Conservation (phyloP, 805 yeast genomes). For the Ogataea corticis region DNA sequence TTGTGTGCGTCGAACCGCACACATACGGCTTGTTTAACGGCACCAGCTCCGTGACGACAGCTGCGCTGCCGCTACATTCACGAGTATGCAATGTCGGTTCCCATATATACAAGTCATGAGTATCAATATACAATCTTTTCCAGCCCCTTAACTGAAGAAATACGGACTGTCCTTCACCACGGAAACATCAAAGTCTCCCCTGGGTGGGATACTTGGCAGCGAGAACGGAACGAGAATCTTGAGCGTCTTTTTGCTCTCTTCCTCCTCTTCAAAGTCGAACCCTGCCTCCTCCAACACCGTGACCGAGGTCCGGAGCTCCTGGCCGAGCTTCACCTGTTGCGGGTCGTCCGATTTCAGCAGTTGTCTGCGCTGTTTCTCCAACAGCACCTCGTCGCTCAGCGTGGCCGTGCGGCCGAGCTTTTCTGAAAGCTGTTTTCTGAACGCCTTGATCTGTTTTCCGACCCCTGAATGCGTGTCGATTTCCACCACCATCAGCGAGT, state of each 20-base stretch:
- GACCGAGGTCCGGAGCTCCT: slow-evolving; percentile 66
- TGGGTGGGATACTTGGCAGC: slow-evolving; percentile 72
- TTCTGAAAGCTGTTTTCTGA: slow-evolving; percentile 49
- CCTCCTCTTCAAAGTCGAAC: slow-evolving; percentile 17
- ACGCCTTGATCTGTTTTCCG: slow-evolving; percentile 48
- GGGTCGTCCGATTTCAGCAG: slow-evolving; percentile 55
- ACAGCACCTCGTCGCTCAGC: slow-evolving; percentile 67
- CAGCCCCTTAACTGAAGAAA: slow-evolving; percentile 53
- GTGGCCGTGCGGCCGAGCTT: slow-evolving; percentile 57
- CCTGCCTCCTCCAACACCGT: slow-evolving; percentile 46
- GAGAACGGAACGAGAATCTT: slow-evolving; percentile 65
- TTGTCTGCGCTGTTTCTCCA: slow-evolving; percentile 65
- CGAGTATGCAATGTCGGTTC: not conserved
- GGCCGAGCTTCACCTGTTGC: slow-evolving; percentile 47
- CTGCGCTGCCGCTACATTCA: too few species aligned
- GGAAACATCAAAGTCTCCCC: slow-evolving; percentile 81
- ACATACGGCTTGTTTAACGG: too few species aligned
- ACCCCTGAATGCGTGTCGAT: slow-evolving; percentile 54
- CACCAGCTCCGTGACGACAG: too few species aligned
- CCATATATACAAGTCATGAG: not conserved
- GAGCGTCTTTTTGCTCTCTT: slow-evolving; percentile 25
- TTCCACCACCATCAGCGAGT: slow-evolving; percentile 60
- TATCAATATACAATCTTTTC: slow-evolving; percentile 5
- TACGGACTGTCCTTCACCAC: slow-evolving; percentile 72
- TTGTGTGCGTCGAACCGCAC: too few species aligned